Evolutionary conservation across 2,329 filamentous ascomycete genomes (phyloP).

Genomic region (Paecilomyces formosus): DNA sequence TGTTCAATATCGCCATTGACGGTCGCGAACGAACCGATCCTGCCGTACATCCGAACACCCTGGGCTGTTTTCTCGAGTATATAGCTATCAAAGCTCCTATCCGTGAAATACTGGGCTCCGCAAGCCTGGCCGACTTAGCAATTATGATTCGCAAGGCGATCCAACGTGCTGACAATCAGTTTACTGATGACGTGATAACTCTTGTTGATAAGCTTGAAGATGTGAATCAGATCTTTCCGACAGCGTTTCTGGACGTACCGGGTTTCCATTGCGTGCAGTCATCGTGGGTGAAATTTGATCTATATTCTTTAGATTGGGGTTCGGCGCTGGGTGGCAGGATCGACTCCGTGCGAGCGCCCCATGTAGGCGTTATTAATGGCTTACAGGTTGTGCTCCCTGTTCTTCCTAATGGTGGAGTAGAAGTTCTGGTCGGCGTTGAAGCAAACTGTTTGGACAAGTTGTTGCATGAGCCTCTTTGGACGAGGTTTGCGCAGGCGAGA

Average conservation of each 20-base stretch:
- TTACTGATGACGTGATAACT: slow-evolving; percentile 17
- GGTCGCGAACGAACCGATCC: slow-evolving; percentile 28
- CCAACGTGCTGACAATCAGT: slow-evolving; percentile 21
- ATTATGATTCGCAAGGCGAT: slow-evolving; percentile 27
- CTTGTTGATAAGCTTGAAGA: slow-evolving; percentile 25
- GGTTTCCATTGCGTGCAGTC: slow-evolving; percentile 27
- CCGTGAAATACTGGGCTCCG: slow-evolving; percentile 19
- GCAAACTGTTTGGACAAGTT: slow-evolving; percentile 18
- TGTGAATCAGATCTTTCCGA: slow-evolving; percentile 22
- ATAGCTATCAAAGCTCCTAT: slow-evolving; percentile 16
- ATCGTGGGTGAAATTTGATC: slow-evolving; percentile 25
- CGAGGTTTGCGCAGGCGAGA: slow-evolving; percentile 13
- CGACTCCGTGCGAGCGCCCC: slow-evolving; percentile 22
- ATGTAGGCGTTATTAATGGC: slow-evolving; percentile 27
- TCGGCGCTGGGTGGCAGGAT: slow-evolving; percentile 19
- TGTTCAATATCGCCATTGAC: slow-evolving; percentile 33
- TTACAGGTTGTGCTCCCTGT: slow-evolving; percentile 23
- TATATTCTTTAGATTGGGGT: slow-evolving; percentile 29
- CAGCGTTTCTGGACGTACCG: slow-evolving; percentile 29
- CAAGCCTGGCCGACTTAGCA: slow-evolving; percentile 27
- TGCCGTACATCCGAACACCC: slow-evolving; percentile 25
- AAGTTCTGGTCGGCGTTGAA: slow-evolving; percentile 27
- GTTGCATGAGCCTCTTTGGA: slow-evolving; percentile 22
- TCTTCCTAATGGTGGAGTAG: slow-evolving; percentile 25
- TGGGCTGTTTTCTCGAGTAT: slow-evolving; percentile 35